Evolutionary conservation across 2,329 filamentous ascomycete genomes (phyloP), one percentile per base, ranked within the genome.

Genomic region (Arthrobotrys sinensis): DNA sequence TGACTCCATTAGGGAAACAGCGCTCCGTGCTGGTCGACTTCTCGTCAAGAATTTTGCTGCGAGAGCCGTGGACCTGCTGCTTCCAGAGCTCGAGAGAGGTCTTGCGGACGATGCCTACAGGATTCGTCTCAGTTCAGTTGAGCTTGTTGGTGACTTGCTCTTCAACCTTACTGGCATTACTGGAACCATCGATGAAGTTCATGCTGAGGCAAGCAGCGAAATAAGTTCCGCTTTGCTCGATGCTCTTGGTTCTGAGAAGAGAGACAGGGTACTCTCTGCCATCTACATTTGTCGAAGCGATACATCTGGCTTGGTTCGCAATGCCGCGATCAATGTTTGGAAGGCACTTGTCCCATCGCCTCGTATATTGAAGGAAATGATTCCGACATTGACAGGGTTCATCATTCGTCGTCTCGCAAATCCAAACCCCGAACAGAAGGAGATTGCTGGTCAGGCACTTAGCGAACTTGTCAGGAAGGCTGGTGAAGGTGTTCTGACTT

Each of bases 1-100:
- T 66, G 96, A 99, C 84, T 94, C 94, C 0, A 99, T 99, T 82
- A 92, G 96, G 73, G 96, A 99, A 82, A 98, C 94, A n/a, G 93
- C 96, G 38, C 89, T 99, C 60, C 92, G 95, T 79, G 96, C 96
- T 80, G 96, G 96, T 84, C 91, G 96, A 80, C 88, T 99, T 46
- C 88, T 99, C 67, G 96, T 99, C 84, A 99, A 99, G 88, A 99
- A 99, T 85, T 99, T 99, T 84, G 94, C 96, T 28, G 92, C 94
- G 65, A 93, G 94, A 83, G 93, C 96, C 43, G 96, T 99, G 64
- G 96, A 99, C 83, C 89, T 99, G 16, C 88, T 99, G 16, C 88
- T 99, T 71, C 96, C 96, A 5, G 96, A 99, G 84, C 89, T 99
- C 80, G 96, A 99, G 86, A 92, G 96, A 81, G 96, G 96, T 83